Evolutionary conservation across 1,284 basidiomycete species (phyloP).

Genomic region (Leccinum fallax): DNA sequence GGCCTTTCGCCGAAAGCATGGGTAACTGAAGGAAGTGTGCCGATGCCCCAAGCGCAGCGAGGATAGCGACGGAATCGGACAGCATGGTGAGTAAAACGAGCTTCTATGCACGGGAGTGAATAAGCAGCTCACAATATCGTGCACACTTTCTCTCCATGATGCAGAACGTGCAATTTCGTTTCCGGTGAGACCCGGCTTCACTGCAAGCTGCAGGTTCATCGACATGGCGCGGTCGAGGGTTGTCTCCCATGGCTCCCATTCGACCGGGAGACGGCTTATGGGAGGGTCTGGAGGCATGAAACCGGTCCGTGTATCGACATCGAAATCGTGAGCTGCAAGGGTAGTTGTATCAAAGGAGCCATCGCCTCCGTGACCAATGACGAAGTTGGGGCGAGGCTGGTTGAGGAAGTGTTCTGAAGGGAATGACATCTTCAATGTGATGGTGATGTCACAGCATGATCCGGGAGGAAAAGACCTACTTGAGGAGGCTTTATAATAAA

Average conservation of each 20-base stretch:
- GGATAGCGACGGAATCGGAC: neutral
- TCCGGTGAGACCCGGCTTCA: slow-evolving; percentile 44
- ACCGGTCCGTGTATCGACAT: slow-evolving; percentile 89
- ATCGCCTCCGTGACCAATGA: slow-evolving; percentile 30
- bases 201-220: slow-evolving; percentile 58
- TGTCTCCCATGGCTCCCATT: slow-evolving; percentile 76
- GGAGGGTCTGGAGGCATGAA: slow-evolving; percentile 89
- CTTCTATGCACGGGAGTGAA: neutral
- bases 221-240: slow-evolving; percentile 54
- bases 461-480: neutral
- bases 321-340: slow-evolving; percentile 91
- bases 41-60: neutral
- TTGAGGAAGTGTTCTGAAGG: slow-evolving; percentile 62
- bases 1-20: slow-evolving; percentile 25
- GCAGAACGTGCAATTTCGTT: slow-evolving; percentile 50
- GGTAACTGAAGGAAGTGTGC: slow-evolving; percentile 41
- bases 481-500: neutral
- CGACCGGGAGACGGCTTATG: slow-evolving; percentile 56
- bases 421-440: neutral
- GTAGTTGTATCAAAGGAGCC: slow-evolving; percentile 78
- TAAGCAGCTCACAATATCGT: slow-evolving; percentile 51
- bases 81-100: neutral
- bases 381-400: slow-evolving; percentile 58
- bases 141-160: slow-evolving; percentile 65
- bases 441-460: neutral